Base-by-base conservation (phyloP, 2,329 filamentous ascomycete genomes). In the Teratosphaeria epicoccoides region DNA sequence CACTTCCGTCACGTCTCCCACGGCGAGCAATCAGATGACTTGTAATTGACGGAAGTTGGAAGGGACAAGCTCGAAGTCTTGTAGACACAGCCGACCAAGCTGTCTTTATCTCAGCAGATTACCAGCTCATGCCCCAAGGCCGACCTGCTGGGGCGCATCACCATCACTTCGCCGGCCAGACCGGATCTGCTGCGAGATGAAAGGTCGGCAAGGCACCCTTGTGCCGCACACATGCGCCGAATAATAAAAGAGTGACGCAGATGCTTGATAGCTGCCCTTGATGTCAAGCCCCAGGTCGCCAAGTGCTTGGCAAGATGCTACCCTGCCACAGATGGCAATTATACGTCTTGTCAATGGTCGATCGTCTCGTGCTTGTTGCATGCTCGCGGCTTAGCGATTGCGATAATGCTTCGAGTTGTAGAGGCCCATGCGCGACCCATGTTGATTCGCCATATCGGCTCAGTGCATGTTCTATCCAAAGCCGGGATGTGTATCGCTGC, bases 1-100 rank as follows among this genome's bases (percentile, higher is more conserved):
- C 44, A 60, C 58, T 57, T 69, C 65, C 44, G 63, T 61, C 45
- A 62, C 59, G 55, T 57, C 58, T 37, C 57, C 57, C 59, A 62
- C 63, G 49, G 17, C 56, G 45, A 20, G 47, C 22, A 6, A 43
- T 6, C 11, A 6, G 20, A 29, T 47, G 24, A 25, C 14, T 22
- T 2, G 11, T 24, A 20, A 29, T 6, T 6, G 40, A 33, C 10
- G 17, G 17, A 25, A 17, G 10, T 3, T 20, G 33, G 3, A 6
- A 17, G 6, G 33, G 7, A n/a, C 14, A 7, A 17, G 10, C 14
- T 17, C 20, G 14, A 40, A 9, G 4, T 40, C n/a, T 40, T 28
- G 33, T 17, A 40, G 33, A 17, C 10, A 17, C 7, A 20, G 33
- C 33, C 20, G 33, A 17, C n/a, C 14, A n/a, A 40, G 33, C 33